Evolutionary conservation across 352 stramenopile genomes (phyloP), one percentile per base, ranked within the genome.

Genomic region (Phytophthora ramorum): DNA sequence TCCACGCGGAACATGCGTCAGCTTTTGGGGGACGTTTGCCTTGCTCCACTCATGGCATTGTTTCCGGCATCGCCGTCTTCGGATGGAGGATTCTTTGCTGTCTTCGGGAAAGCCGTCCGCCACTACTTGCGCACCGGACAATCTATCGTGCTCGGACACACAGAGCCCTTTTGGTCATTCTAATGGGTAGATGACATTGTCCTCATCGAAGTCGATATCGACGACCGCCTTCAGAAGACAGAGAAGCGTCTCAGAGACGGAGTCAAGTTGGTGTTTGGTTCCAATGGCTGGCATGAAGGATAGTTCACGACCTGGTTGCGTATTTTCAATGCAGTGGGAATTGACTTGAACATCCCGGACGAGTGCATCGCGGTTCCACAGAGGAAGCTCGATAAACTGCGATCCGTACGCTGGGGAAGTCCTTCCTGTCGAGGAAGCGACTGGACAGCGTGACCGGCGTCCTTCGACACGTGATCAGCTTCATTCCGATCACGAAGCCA

Each of bases 221-320:
- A n/a, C 4, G 44, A 49, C 12, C 43, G 43, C 17, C 45, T 63
- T n/a, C 45, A 47, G n/a, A 20, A 49, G 17, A 20, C 56, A 13
- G 56, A 35, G n/a, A 26, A 57, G 9, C 45, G 34, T 35, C 46
- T 57, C 35, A 56, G 56, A 64, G 45, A 64, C 46, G 56, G 32
- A 7, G 6, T 57, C 0, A 56, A 64, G 7, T 34, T 64, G 1
- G 47, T 66, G 22, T 58, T 65, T 32, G 38, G 46, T 1, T 63
- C 44, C 1, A 46, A 50, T 6, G 57, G 57, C 34, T 64, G 58
- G 40, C 49, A 59, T 7, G 49, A 60, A 47, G 41, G 46, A 1
- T 57, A 64, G 5, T 57, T 64, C 13, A 56, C 46, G 45, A 57
- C 57, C 45, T 64, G 57, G 45, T 64, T 35, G 45, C 24, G 19